These are phyloP conservation scores for Xylariaceae sp. DNA, from an alignment of 2,329 filamentous ascomycete species.

Conservation along the genomic window DNA sequence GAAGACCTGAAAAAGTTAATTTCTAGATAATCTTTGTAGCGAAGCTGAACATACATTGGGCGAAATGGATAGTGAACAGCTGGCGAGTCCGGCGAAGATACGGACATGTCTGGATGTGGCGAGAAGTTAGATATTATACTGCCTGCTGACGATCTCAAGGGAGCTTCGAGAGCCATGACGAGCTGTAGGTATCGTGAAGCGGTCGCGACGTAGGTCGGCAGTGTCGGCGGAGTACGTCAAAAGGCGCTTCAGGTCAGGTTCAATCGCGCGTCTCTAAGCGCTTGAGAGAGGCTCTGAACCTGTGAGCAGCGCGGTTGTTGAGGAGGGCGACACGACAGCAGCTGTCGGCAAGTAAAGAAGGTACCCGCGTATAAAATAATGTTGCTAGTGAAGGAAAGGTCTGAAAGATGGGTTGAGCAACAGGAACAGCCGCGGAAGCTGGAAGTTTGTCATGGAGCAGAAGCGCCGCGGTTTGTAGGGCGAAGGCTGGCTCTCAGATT, in stretches of 20 bases:
- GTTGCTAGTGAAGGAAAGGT: constrained; percentile 11
- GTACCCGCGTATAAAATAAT: constrained; percentile 4
- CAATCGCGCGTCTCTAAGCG: constrained; percentile 18
- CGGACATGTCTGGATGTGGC: constrained; percentile 51
- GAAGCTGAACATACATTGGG: constrained; percentile 43
- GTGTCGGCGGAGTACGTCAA: constrained; percentile 11
- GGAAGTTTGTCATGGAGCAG: constrained; percentile 12
- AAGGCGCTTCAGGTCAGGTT: constrained; percentile 15
- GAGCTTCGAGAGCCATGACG: constrained; percentile 59
- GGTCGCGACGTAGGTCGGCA: constrained; percentile 17
- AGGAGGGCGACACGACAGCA: constrained; percentile 12
- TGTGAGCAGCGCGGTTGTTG: constrained; percentile 19
- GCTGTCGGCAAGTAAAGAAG: constrained; percentile 15
- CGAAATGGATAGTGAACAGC: constrained; percentile 46
- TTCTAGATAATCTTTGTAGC: not conserved
- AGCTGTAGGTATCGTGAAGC: constrained; percentile 12
- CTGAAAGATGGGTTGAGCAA: constrained; percentile 10
- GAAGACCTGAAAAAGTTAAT: constrained; percentile 30
- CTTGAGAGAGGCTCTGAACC: constrained; percentile 9
- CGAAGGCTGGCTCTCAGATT: constrained; percentile 16
- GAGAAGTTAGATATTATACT: constrained; percentile 53
- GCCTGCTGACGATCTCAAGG: constrained; percentile 59
- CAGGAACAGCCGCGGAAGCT: constrained; percentile 11
- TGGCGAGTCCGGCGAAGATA: constrained; percentile 51
- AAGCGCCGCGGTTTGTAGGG: constrained; percentile 15